Evolutionary conservation across 202 grass and related monocot genomes (phyloP), one percentile per base, ranked within the genome.

Genomic region (Schoenoplectus triqueter): DNA sequence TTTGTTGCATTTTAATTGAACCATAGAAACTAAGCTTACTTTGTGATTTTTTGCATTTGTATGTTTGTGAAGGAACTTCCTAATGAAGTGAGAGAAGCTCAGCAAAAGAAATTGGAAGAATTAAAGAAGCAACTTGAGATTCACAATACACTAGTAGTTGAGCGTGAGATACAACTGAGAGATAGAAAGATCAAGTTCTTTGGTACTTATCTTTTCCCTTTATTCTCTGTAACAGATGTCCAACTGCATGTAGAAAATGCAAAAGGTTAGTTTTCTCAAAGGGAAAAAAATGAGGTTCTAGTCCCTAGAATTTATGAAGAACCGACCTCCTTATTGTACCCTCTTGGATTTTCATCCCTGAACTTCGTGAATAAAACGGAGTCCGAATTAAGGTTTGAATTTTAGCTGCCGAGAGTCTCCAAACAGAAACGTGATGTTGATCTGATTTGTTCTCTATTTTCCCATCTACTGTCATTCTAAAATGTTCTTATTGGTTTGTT

Each of bases 181-280:
- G 93, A 96, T 74, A 96, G 86, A 87, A 96, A 89, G 88, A 96
- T 96, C 84, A 96, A 94, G 75, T 99, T 99, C 62, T 92, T 99
- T 89, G 97, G 97, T 95, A 66, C 57, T 84, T 54, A 70, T 15
- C n/a, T 57, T 55, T 66, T 81, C 5, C 55, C 44, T 40, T 3
- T 10, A 44, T 79, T 61, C 40, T 60, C 7, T 59, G n/a, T 50
- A 73, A 62, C 50, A 61, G 11, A 79, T 79, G 7, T 60, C 14
- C 55, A 61, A 61, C 2, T 79, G 2, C 31, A 3, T 45, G 15
- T 79, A 61, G 42, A 74, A 9, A 78, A 17, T 10, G 15, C 6
- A 2, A 6, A 44, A 79, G 39, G 39, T 59, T 18, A 54, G 14
- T 56, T 76, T 76, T 56, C 10, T 14, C 56, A 5, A 56, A 76